A percentile compares a stretch with the other conserved stretches of the same genome.
These are phyloP conservation scores for Aspergillus neoniger DNA, from an alignment of 2,329 filamentous ascomycete species.

Conservation along the genomic window DNA sequence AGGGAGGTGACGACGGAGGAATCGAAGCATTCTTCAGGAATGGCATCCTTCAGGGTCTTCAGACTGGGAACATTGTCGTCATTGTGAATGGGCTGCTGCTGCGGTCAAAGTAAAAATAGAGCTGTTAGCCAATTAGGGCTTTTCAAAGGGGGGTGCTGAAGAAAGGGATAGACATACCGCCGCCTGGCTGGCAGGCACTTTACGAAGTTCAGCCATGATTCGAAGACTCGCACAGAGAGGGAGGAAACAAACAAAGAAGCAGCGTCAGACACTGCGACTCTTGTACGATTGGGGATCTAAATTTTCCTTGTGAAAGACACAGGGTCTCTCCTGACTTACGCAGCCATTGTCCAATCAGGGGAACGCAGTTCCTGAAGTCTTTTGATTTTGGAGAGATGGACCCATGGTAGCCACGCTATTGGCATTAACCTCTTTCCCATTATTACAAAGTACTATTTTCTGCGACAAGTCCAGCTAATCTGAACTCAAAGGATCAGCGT, in stretches of 20 bases:
- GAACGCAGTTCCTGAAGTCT: not conserved
- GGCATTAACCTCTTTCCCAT: not conserved
- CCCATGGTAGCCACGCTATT: not conserved
- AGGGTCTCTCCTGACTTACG: not conserved
- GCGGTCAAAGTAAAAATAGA: not conserved
- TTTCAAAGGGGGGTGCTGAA: not conserved
- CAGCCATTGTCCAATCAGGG: not conserved
- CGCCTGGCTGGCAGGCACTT: not conserved
- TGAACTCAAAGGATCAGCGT: no score
- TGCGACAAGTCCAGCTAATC: no score
- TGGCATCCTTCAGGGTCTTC: conserved; percentile 46
- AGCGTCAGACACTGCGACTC: not conserved
- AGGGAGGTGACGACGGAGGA: conserved; percentile 55
- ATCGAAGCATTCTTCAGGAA: conserved; percentile 64
- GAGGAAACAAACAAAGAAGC: not conserved
- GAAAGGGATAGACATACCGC: not conserved
- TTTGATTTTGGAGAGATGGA: not conserved
- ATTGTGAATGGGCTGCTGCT: not conserved
- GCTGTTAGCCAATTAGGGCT: not conserved
- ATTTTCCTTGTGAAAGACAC: not conserved
- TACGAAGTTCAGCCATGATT: conserved; percentile 1
- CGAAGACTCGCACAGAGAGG: not conserved
- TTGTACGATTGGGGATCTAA: not conserved
- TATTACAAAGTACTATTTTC: no score
- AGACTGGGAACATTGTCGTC: conserved; percentile 18